phyloP scores from a whole-genome alignment of 805 yeast species.

The Candida easanensis region DNA sequence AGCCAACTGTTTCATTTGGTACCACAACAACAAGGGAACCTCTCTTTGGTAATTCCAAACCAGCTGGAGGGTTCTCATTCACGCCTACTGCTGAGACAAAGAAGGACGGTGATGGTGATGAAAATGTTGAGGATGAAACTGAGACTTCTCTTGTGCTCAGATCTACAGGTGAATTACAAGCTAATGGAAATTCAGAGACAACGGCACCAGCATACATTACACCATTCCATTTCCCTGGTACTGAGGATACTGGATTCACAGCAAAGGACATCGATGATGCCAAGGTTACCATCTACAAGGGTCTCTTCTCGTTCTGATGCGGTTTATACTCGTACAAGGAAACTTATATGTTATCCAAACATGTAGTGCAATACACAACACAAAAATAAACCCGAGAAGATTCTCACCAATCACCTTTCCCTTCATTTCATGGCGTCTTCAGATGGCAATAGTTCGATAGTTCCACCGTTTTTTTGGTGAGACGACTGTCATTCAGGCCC shows the following conservation, averaged over 20 bases:
- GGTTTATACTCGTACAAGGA: too few relatives aligned
- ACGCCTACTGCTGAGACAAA: not conserved
- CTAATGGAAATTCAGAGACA: not conserved
- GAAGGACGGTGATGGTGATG: constrained; percentile 5
- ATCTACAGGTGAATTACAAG: not conserved
- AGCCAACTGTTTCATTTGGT: not conserved
- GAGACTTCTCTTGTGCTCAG: constrained; percentile 3
- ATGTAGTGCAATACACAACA: too few relatives aligned
- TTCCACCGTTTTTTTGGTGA: too few relatives aligned
- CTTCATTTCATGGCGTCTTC: too few relatives aligned
- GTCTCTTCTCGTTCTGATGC: constrained; percentile 13
- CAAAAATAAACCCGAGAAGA: too few relatives aligned
- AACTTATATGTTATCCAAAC: too few relatives aligned
- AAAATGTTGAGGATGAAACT: constrained; percentile 3
- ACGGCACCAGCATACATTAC: constrained; percentile 5
- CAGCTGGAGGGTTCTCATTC: too few relatives aligned
- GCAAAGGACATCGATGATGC: constrained; percentile 20
- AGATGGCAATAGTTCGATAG: too few relatives aligned
- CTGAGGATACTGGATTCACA: constrained; percentile 14
- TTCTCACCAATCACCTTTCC: too few relatives aligned
- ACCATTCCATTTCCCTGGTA: constrained; percentile 22
- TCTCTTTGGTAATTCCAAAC: too few relatives aligned
- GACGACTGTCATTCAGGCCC: too few relatives aligned
- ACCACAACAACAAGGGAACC: not conserved
- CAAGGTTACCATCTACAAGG: constrained; percentile 14